Conservation (phyloP, 805 yeast species). For the Teunomyces gatunensis region DNA sequence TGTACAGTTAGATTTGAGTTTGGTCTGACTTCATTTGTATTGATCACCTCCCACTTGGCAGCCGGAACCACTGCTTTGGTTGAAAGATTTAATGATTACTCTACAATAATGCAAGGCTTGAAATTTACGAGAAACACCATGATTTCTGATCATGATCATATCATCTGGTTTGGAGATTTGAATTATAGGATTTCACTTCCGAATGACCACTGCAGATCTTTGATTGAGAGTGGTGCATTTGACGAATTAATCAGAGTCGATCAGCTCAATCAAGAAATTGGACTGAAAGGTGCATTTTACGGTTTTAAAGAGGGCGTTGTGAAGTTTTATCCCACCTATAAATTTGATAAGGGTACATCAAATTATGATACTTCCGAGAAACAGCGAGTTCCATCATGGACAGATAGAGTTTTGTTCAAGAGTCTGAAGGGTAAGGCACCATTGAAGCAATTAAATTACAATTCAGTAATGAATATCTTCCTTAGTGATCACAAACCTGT, state of each 20-base stretch:
- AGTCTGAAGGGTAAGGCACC: slow-evolving; percentile 41
- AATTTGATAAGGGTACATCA: slow-evolving; percentile 83
- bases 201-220: slow-evolving; percentile 63
- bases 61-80: slow-evolving; percentile 82
- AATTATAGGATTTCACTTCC: slow-evolving; percentile 77
- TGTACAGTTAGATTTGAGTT: slow-evolving; percentile 86
- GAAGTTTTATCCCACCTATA: slow-evolving; percentile 86
- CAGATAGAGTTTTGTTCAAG: slow-evolving; percentile 74
- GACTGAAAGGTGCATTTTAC: slow-evolving; percentile 13
- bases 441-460: slow-evolving; percentile 65
- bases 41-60: slow-evolving; percentile 87
- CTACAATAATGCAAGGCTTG: slow-evolving; percentile 70
- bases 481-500: slow-evolving; percentile 94
- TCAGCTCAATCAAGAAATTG: slow-evolving; percentile 77
- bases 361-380: slow-evolving; percentile 88
- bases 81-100: slow-evolving; percentile 85
- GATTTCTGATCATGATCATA: slow-evolving; percentile 74
- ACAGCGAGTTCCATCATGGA: slow-evolving; percentile 95
- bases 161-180: slow-evolving; percentile 92
- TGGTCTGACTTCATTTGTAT: slow-evolving; percentile 50
- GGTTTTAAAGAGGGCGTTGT: slow-evolving; percentile 70
- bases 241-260: slow-evolving; percentile 62
- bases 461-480: slow-evolving; percentile 54
- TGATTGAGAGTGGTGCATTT: slow-evolving; percentile 47
- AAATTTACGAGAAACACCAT: slow-evolving; percentile 72